Evolutionary conservation across 2,329 filamentous ascomycete genomes (phyloP).

Genomic region (Paraphaeosphaeria sporulosa): DNA sequence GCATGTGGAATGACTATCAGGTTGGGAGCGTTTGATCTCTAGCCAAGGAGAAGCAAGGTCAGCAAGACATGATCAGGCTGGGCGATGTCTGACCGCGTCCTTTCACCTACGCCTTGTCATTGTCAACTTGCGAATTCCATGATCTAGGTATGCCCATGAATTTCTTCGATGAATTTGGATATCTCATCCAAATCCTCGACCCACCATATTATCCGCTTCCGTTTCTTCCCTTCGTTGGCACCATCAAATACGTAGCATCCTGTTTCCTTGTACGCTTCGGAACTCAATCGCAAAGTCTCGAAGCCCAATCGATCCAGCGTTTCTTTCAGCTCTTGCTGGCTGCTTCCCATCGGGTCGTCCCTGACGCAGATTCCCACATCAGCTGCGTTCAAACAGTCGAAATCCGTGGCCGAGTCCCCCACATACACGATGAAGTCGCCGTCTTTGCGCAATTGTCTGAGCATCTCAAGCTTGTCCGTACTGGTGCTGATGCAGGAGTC

Average conservation of each 20-base stretch:
- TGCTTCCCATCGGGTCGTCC: constrained; percentile 46
- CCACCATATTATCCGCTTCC: not conserved
- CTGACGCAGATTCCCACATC: constrained; percentile 57
- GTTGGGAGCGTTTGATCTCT: not conserved
- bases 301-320: constrained; percentile 39
- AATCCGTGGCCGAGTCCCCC: constrained; percentile 58
- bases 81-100: no score
- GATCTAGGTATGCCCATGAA: no score
- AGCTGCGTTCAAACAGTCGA: constrained; percentile 54
- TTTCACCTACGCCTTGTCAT: not conserved
- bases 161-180: not conserved
- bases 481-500: constrained; percentile 14
- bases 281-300: not conserved
- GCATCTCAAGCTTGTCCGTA: constrained; percentile 29
- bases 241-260: not conserved
- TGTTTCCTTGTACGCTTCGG: not conserved
- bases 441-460: constrained; percentile 19
- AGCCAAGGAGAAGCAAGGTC: not conserved
- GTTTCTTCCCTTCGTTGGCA: not conserved
- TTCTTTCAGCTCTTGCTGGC: constrained; percentile 43
- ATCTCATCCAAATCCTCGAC: not conserved
- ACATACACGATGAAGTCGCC: constrained; percentile 47
- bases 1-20: not conserved
- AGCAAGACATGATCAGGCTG: not conserved
- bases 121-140: no score